These are phyloP conservation scores for Pseudognaphalium luteoalbum DNA, from an alignment of 129 eudicot genomes.

Conservation along the genomic window DNA sequence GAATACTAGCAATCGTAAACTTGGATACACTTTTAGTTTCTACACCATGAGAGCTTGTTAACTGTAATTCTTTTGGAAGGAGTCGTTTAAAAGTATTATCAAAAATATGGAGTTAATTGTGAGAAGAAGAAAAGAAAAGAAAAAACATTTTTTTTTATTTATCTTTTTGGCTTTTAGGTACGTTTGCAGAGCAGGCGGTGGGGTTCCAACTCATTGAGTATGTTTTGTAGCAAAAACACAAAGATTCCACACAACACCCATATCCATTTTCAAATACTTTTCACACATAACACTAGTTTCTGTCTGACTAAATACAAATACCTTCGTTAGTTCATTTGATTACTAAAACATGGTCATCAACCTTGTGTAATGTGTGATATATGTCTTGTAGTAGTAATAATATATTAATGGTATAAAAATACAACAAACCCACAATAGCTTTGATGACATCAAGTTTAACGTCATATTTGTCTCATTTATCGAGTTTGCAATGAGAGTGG, in stretches of 20 bases:
- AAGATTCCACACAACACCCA: constrained; percentile 42
- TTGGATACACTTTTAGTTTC: not conserved
- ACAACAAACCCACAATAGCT: too few species aligned
- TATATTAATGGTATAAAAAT: too few species aligned
- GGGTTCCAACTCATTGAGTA: constrained; percentile 47
- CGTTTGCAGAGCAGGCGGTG: constrained; percentile 36
- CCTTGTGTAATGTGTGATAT: not conserved
- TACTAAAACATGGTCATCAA: not conserved
- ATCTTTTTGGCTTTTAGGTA: constrained; percentile 32
- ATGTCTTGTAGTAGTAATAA: too few species aligned
- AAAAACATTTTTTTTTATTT: too few species aligned
- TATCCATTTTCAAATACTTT: constrained; percentile 4
- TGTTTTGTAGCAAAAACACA: constrained; percentile 55
- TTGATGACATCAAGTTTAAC: too few species aligned
- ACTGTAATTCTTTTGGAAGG: not conserved
- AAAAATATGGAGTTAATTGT: constrained; percentile 17
- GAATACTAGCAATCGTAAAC: too few species aligned
- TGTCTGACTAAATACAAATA: not conserved
- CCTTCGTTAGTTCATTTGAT: not conserved
- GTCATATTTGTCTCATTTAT: too few species aligned
- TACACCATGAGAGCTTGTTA: too few species aligned
- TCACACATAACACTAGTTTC: constrained; percentile 18
- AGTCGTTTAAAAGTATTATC: not conserved
- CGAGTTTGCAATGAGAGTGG: too few species aligned
- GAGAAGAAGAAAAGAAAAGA: too few species aligned